Base-by-base conservation (phyloP, 2,329 filamentous ascomycete genomes). In the Tolypocladium album region DNA sequence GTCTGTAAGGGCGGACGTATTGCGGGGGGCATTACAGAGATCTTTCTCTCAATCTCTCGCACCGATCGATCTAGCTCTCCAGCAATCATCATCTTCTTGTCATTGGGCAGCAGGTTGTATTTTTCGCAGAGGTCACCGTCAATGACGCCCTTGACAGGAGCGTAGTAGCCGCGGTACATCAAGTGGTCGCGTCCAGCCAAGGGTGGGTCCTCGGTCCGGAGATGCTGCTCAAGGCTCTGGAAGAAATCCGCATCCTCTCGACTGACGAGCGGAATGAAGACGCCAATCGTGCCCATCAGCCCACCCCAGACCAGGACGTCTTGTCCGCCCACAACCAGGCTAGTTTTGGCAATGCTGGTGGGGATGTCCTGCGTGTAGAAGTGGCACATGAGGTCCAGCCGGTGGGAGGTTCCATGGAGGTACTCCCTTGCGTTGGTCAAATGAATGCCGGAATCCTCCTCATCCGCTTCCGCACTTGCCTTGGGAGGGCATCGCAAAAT, bases 241-340 rank as follows among this genome's bases (percentile, higher is more conserved):
- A 99, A 99, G 76, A 99, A 97, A 73, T 97, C 94, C 57, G 95
- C 90, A 68, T 97, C 93, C 70, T 97, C 92, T 43, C 95, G 88
- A 63, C 87, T 88, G 55, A 92, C 79, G 70, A 99, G 97, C 0
- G 95, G 94, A 55, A 99, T 88, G 56, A 99, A 82, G 58, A 96
- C 90, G 56, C 93, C 94, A 45, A 99, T 85, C 0, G 94, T 97
- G 56, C 94, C 95, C 75, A 97, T 93, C 22, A 99, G 79, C 24
- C 95, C 95, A 64, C 88, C 89, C 94, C 94, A 99, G 58, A 99
- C 81, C 2, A 99, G 78, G 47, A 97, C 85, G 64, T 97, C 92
- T 65, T 93, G 88, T 4, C 94, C 94, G 67, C 94, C 94, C 24
- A 94, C 89, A 4, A 97, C 89, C 11, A 99, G 81, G 62, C 88